phyloP scores from a whole-genome alignment of 306 rosid species.

The Rubus idaeus region DNA sequence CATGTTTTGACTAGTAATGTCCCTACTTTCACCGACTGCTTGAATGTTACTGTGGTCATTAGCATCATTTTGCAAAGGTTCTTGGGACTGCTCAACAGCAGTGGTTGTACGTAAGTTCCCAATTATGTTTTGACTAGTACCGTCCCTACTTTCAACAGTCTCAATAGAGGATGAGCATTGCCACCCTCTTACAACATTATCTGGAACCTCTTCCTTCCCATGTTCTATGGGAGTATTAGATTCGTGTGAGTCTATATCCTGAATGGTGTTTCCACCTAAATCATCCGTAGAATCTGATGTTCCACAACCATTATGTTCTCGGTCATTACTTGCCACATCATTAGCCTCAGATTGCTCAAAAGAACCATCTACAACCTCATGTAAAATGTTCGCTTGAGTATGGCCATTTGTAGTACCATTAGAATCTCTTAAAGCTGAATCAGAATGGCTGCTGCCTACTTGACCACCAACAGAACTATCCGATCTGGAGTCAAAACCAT shows the following conservation, averaged over 20 bases:
- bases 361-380: constrained; percentile 38
- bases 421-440: constrained; percentile 41
- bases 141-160: constrained; percentile 36
- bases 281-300: constrained; percentile 36
- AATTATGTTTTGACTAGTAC: constrained; percentile 36
- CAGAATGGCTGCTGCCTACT: constrained; percentile 50
- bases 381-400: constrained; percentile 44
- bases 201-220: constrained; percentile 38
- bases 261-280: constrained; percentile 35
- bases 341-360: constrained; percentile 38
- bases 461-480: constrained; percentile 56
- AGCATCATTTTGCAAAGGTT: constrained; percentile 39
- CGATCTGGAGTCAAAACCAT: constrained; percentile 69
- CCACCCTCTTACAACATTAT: constrained; percentile 36
- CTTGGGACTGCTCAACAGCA: constrained; percentile 25
- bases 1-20: constrained; percentile 33
- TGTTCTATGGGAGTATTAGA: constrained; percentile 38
- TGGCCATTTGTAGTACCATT: constrained; percentile 42
- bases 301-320: constrained; percentile 27
- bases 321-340: constrained; percentile 37
- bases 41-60: constrained; percentile 35
- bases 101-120: constrained; percentile 35
- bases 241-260: constrained; percentile 38
- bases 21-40: constrained; percentile 43
- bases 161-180: constrained; percentile 16